Conservation (phyloP, 2,329 filamentous ascomycete genomes). For the Paraphaeosphaeria sporulosa region DNA sequence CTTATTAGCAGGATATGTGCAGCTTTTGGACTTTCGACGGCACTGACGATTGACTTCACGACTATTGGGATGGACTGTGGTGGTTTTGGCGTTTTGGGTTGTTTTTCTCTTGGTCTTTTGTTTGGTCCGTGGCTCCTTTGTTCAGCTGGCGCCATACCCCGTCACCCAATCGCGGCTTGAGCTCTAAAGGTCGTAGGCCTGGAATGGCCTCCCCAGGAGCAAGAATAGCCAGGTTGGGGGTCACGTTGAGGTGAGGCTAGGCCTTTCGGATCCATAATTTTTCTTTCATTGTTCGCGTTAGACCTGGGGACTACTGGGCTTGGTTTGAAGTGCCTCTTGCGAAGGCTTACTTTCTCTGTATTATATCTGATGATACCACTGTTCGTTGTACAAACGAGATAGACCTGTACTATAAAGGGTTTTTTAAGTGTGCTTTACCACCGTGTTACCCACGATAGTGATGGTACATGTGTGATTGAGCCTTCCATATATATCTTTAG, state of each 20-base stretch:
- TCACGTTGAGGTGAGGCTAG: slow-evolving; percentile 16
- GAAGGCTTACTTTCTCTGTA: neutral
- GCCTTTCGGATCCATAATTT: neutral
- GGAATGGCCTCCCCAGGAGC: slow-evolving; percentile 27
- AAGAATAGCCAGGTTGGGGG: slow-evolving; percentile 27
- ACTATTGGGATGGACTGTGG: slow-evolving; percentile 13
- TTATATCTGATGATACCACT: neutral
- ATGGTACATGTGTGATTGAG: too few relatives aligned
- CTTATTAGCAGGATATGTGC: slow-evolving; percentile 10
- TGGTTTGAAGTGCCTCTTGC: neutral
- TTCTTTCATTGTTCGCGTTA: neutral
- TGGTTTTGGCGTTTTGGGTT: slow-evolving; percentile 9
- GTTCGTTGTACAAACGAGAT: neutral
- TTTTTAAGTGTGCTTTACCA: neutral
- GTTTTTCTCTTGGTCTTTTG: neutral
- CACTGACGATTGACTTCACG: slow-evolving; percentile 20
- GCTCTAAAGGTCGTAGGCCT: slow-evolving; percentile 28
- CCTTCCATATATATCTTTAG: too few relatives aligned
- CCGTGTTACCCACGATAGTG: neutral
- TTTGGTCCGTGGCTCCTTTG: slow-evolving; percentile 2
- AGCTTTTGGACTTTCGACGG: slow-evolving; percentile 16
- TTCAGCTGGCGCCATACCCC: slow-evolving; percentile 12
- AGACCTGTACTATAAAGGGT: neutral
- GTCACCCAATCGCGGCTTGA: slow-evolving; percentile 27
- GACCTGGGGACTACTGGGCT: neutral